These are phyloP conservation scores for Fusarium compactum DNA, from an alignment of 2,329 filamentous ascomycete species.

Conservation along the genomic window DNA sequence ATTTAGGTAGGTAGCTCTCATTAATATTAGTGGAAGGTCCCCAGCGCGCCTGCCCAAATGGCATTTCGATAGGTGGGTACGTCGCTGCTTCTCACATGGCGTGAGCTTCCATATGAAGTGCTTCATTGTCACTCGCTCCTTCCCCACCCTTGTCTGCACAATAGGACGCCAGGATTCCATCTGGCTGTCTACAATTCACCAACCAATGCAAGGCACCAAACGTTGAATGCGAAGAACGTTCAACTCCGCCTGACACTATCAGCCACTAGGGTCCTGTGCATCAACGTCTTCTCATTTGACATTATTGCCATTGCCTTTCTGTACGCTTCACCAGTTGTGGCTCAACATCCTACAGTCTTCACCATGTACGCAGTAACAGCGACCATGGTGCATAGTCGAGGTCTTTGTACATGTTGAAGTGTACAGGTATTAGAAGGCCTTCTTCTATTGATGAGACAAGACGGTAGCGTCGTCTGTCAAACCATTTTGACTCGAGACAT, in stretches of 20 bases:
- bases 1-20: background rate
- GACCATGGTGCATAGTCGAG: background rate
- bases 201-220: slow-evolving; percentile 12
- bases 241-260: background rate
- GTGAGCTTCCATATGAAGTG: slow-evolving; percentile 1
- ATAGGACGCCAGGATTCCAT: background rate
- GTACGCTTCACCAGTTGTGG: background rate
- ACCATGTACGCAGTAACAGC: background rate
- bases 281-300: background rate
- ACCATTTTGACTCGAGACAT: background rate
- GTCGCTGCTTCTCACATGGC: slow-evolving; percentile 25
- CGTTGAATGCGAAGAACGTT: background rate
- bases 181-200: background rate
- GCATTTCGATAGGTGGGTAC: slow-evolving; percentile 4
- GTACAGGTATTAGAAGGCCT: background rate
- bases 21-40: background rate
- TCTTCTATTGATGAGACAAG: background rate
- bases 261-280: background rate
- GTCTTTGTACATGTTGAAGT: background rate
- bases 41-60: background rate
- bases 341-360: background rate
- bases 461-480: background rate
- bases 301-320: background rate
- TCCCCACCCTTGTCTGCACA: background rate
- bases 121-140: slow-evolving; percentile 9